These are phyloP conservation scores for Annulohypoxylon nitens DNA, from an alignment of 495 filamentous ascomycete genomes.

Conservation along the genomic window DNA sequence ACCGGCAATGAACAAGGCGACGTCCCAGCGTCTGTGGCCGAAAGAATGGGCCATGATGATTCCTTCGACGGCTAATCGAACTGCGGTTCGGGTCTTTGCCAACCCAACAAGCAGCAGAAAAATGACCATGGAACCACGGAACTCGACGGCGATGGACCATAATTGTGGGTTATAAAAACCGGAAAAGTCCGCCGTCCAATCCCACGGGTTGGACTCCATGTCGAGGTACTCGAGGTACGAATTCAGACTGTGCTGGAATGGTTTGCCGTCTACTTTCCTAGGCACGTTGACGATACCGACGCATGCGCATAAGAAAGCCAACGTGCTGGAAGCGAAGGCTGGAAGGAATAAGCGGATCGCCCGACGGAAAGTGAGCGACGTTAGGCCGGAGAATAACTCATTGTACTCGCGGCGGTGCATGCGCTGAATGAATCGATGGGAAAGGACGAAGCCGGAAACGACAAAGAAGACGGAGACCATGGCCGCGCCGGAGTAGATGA, in stretches of 20 bases:
- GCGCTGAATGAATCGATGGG: slow-evolving; percentile 66
- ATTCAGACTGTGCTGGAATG: slow-evolving; percentile 52
- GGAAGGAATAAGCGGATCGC: slow-evolving; percentile 72
- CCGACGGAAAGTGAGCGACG: slow-evolving; percentile 73
- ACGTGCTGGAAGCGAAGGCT: slow-evolving; percentile 64
- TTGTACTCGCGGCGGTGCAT: slow-evolving; percentile 51
- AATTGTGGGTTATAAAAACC: slow-evolving; percentile 59
- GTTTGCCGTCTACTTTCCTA: slow-evolving; percentile 44
- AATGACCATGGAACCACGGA: slow-evolving; percentile 62
- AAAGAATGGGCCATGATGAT: slow-evolving; percentile 53
- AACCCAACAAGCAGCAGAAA: slow-evolving; percentile 58
- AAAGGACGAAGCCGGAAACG: slow-evolving; percentile 73
- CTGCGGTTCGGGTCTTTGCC: slow-evolving; percentile 51
- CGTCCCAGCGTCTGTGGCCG: slow-evolving; percentile 58
- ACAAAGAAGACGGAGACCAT: slow-evolving; percentile 79
- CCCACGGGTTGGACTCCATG: slow-evolving; percentile 53
- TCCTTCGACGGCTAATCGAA: slow-evolving; percentile 53
- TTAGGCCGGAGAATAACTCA: slow-evolving; percentile 54
- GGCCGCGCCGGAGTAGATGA: slow-evolving; percentile 72
- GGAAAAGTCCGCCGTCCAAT: slow-evolving; percentile 44
- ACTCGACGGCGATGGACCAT: slow-evolving; percentile 67
- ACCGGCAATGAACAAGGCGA: slow-evolving; percentile 62
- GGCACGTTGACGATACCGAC: slow-evolving; percentile 61
- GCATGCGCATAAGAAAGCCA: slow-evolving; percentile 68
- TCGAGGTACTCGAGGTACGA: slow-evolving; percentile 54